A percentile compares a stretch with the other conserved stretches of the same genome.
These are phyloP conservation scores for Pseudocercospora fuligena DNA, from an alignment of 2,329 filamentous ascomycete species.

Conservation along the genomic window DNA sequence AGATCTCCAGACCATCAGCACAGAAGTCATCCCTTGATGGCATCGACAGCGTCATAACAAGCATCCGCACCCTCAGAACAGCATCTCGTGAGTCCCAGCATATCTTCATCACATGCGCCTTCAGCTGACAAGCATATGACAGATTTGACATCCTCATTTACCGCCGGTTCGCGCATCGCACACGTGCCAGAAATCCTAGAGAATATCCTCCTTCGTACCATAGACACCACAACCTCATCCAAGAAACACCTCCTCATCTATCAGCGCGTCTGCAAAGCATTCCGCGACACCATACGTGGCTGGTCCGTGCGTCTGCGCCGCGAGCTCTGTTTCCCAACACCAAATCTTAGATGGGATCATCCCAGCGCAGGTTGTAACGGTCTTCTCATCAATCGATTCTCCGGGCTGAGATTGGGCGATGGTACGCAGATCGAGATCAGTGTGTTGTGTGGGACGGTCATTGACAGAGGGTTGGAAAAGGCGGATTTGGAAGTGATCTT, in stretches of 20 bases:
- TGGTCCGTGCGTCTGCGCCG: neutral
- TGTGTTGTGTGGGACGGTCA: neutral
- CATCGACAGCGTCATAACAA: neutral
- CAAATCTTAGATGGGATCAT: neutral
- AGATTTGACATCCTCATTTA: neutral
- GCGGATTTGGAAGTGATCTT: neutral
- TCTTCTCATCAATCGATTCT: neutral
- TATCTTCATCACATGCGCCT: neutral
- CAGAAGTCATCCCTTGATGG: neutral
- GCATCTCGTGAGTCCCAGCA: neutral
- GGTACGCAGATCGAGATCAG: neutral
- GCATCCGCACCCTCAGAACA: neutral
- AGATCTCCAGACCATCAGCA: neutral
- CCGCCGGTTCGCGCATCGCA: slow-evolving; percentile 5
- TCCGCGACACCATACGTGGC: slow-evolving; percentile 27
- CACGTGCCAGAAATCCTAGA: slow-evolving; percentile 3
- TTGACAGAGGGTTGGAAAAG: neutral
- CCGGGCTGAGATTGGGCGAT: neutral
- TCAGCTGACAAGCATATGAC: neutral
- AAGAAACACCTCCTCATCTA: slow-evolving; percentile 27
- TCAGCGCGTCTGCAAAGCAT: slow-evolving; percentile 34
- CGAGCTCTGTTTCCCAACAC: neutral
- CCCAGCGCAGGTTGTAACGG: neutral
- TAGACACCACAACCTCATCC: neutral
- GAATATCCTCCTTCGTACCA: neutral